Conservation (phyloP, 257 asterid genomes). For the Handroanthus guayacan region DNA sequence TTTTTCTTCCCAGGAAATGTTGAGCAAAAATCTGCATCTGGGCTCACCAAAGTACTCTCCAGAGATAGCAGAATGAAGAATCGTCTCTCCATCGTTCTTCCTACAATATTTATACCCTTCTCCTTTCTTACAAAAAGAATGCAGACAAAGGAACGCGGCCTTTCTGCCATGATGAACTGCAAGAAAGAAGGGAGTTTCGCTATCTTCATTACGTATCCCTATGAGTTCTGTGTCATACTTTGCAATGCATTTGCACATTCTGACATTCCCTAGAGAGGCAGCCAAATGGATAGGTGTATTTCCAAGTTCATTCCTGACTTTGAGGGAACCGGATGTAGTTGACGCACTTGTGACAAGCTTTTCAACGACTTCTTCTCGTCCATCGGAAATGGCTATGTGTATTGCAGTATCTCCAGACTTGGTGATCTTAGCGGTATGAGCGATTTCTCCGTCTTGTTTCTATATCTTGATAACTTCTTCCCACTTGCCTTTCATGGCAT, state of each 20-base stretch:
- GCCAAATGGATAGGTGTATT: constrained; percentile 8
- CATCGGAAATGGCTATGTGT: constrained; percentile 43
- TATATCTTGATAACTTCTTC: constrained; percentile 23
- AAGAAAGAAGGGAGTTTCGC: background rate
- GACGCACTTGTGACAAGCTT: background rate
- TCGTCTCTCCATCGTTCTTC: background rate
- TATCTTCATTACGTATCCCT: background rate
- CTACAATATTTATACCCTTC: background rate
- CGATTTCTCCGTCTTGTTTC: background rate
- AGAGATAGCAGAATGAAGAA: background rate
- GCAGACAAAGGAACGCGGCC: constrained; percentile 10
- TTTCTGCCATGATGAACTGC: constrained; percentile 1
- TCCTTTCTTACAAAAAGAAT: background rate
- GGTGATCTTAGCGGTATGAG: constrained; percentile 28
- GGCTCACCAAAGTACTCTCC: constrained; percentile 4
- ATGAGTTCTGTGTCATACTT: background rate
- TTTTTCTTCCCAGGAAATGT: no score
- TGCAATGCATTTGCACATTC: background rate
- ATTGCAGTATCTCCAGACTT: constrained; percentile 40
- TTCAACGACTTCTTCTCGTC: constrained; percentile 22
- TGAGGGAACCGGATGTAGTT: no score
- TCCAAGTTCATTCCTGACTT: background rate
- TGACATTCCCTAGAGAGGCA: background rate
- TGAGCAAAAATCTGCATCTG: background rate
- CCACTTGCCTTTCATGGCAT: constrained; percentile 42